Conservation (phyloP, 177 flowering plant genomes). For the Vitis hybrid region DNA sequence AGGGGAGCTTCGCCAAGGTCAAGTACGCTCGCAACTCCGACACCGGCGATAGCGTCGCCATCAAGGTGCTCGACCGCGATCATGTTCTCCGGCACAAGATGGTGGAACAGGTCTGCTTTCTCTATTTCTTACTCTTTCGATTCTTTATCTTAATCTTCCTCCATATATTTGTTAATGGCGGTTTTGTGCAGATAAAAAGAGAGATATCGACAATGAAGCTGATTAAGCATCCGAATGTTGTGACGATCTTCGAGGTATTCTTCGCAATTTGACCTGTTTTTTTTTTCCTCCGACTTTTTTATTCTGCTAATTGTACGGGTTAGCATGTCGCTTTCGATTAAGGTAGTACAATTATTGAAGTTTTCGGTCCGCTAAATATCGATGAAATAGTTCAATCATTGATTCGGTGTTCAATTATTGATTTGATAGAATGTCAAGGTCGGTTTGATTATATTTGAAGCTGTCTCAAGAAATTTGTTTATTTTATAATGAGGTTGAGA, state of each 20-base stretch:
- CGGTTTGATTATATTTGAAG: no score
- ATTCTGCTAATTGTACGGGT: not conserved
- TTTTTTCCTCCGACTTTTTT: not conserved
- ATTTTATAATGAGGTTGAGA: no score
- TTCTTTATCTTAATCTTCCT: not conserved
- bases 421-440: no score
- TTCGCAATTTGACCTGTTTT: not conserved
- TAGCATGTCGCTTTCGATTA: no score
- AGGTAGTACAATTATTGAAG: no score
- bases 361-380: no score
- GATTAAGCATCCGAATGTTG: constrained; percentile 87
- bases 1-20: constrained; percentile 72
- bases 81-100: constrained; percentile 53
- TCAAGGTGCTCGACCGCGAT: constrained; percentile 61
- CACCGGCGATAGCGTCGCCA: constrained; percentile 48
- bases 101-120: constrained; percentile 47
- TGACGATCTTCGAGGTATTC: constrained; percentile 69
- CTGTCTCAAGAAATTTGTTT: no score
- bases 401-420: no score
- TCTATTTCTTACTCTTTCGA: not conserved
- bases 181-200: constrained; percentile 59
- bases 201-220: constrained; percentile 90
- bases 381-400: no score
- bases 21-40: constrained; percentile 54
- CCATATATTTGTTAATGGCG: not conserved